A percentile compares a stretch with the other conserved stretches of the same genome.
These are phyloP conservation scores for Elongisporangium senticosum DNA, from an alignment of 352 stramenopile genomes.

Conservation along the genomic window DNA sequence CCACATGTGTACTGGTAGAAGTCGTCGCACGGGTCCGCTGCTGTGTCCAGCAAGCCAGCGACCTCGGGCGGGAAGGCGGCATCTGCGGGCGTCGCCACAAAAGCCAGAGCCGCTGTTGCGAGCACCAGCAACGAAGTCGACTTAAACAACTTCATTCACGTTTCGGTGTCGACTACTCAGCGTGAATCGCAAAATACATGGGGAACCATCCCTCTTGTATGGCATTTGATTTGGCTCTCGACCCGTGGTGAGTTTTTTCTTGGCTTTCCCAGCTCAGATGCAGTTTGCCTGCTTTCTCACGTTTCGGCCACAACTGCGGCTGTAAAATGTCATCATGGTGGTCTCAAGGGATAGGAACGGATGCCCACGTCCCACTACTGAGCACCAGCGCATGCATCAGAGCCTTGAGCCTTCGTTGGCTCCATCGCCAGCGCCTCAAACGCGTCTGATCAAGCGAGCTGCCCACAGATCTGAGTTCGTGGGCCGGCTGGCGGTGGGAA, in stretches of 20 bases:
- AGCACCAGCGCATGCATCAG: background rate
- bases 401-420: no score
- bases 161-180: background rate
- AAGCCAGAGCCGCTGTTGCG: background rate
- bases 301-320: background rate
- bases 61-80: constrained; percentile 32
- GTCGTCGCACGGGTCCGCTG: constrained; percentile 54
- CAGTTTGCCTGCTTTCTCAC: background rate
- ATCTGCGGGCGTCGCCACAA: background rate
- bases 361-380: background rate
- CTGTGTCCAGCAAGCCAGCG: constrained; percentile 32
- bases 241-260: background rate
- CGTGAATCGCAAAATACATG: background rate
- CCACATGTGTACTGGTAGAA: constrained; percentile 77
- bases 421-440: background rate
- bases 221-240: background rate
- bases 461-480: background rate
- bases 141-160: background rate
- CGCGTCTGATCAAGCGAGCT: background rate
- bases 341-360: background rate
- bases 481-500: background rate
- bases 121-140: background rate
- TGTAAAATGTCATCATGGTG: background rate
- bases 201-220: background rate
- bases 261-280: background rate